Percentiles rank a stretch among this genome's conserved stretches.
phyloP scores from a whole-genome alignment of 768 basidiomycete genomes.

The Lentinula lateritia region DNA sequence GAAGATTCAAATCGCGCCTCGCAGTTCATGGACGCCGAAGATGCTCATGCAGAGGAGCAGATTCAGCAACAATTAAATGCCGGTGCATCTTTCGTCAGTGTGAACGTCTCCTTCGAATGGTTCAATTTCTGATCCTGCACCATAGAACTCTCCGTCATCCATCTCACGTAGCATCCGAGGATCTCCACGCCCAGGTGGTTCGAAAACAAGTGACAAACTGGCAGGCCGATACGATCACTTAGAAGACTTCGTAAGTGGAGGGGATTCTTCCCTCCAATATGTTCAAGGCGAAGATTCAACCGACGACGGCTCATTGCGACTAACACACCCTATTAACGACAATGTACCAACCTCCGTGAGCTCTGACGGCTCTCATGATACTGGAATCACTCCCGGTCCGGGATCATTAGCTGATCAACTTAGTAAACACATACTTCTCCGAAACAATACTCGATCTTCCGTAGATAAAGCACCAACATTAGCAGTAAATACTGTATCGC shows the following conservation, averaged over 20 bases:
- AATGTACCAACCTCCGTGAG: conserved; percentile 53
- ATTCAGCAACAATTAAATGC: conserved; percentile 80
- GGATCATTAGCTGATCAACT: conserved; percentile 61
- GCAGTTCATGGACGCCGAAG: conserved; percentile 89
- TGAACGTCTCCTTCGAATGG: not conserved
- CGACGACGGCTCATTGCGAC: conserved; percentile 35
- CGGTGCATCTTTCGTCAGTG: conserved; percentile 63
- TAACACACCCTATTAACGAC: conserved; percentile 36
- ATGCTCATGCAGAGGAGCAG: conserved; percentile 76
- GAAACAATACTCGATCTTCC: conserved; percentile 37
- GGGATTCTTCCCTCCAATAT: not conserved
- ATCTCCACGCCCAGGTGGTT: conserved; percentile 46
- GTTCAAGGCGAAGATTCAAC: not conserved
- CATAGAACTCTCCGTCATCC: conserved; percentile 57
- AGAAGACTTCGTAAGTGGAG: not conserved
- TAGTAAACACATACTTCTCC: conserved; percentile 47
- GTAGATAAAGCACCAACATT: conserved; percentile 16
- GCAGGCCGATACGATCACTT: not conserved
- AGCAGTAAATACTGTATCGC: conserved; percentile 17
- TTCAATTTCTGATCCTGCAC: not conserved
- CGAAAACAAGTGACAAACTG: conserved; percentile 3
- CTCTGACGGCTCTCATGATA: conserved; percentile 37
- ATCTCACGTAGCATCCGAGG: conserved; percentile 66
- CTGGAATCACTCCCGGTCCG: conserved; percentile 27
- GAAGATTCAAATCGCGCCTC: conserved; percentile 58